Conservation (phyloP, 331 rosid genomes). For the Spiraea crenata region DNA sequence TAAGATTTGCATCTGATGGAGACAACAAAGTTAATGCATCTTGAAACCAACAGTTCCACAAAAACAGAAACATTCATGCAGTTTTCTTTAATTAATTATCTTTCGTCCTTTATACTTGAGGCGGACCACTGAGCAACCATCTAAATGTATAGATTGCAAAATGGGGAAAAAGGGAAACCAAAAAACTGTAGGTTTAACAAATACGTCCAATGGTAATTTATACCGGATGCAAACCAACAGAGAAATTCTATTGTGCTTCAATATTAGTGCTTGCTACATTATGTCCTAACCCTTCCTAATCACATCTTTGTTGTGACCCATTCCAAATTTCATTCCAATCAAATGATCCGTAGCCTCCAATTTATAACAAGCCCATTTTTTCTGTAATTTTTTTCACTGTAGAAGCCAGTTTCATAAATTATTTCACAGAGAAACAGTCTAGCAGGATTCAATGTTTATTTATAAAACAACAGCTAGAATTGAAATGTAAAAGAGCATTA, state of each 20-base stretch:
- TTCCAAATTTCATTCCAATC: no score
- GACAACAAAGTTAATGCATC: not conserved
- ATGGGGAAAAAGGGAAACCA: not conserved
- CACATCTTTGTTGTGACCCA: no score
- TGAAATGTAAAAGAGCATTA: not conserved
- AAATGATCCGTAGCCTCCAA: no score
- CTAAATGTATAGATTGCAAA: not conserved
- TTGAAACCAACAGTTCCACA: not conserved
- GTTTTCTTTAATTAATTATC: not conserved
- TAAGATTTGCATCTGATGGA: conserved; percentile 82
- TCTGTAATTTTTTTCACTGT: not conserved
- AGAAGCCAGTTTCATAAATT: not conserved
- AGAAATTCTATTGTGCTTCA: not conserved
- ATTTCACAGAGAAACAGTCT: not conserved
- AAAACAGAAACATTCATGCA: not conserved
- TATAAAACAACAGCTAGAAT: not conserved
- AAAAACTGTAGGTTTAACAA: not conserved
- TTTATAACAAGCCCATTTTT: not conserved
- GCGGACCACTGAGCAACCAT: not conserved
- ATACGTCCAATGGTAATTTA: not conserved
- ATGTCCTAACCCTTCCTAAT: not conserved
- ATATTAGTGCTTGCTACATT: not conserved
- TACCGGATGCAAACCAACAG: no score
- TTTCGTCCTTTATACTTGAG: not conserved
- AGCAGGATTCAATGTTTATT: not conserved